Percentiles rank a stretch among this genome's conserved stretches.
These are phyloP conservation scores for Kluyveromyces lactis DNA, from an alignment of 805 yeast genomes.

Conservation along the genomic window DNA sequence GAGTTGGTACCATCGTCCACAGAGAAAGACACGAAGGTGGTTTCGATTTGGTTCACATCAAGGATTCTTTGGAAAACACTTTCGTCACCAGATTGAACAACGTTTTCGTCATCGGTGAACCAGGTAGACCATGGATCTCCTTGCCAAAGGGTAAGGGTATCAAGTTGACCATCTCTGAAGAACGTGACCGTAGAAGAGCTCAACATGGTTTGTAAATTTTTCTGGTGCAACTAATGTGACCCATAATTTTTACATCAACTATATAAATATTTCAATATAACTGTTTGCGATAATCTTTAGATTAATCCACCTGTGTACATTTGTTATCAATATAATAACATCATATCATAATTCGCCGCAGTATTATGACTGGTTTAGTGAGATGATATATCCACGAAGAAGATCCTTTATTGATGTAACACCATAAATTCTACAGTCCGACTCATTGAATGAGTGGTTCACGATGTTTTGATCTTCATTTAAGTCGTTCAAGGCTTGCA, in stretches of 20 bases:
- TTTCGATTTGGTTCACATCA: conserved; percentile 94
- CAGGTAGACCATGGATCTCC: conserved; percentile 87
- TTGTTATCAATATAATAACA: conserved; percentile 3
- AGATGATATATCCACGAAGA: conserved; percentile 33
- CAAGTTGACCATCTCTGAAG: conserved; percentile 91
- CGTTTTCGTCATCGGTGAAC: conserved; percentile 94
- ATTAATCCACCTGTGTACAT: conserved; percentile 5
- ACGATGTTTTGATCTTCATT: conserved; percentile 10
- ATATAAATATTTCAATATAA: conserved; percentile 3
- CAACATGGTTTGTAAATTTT: conserved; percentile 46
- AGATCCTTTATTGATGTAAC: conserved; percentile 38
- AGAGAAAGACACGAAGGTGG: conserved; percentile 98
- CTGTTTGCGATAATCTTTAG: conserved; percentile 6
- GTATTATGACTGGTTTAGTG: neutral
- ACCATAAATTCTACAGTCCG: conserved; percentile 33
- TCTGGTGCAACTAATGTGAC: neutral
- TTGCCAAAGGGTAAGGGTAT: conserved; percentile 99
- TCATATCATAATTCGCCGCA: neutral
- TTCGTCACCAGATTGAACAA: conserved; percentile 90
- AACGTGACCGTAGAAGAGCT: conserved; percentile 97
- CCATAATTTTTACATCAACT: conserved; percentile 4
- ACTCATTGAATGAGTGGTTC: conserved; percentile 25
- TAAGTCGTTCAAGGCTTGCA: conserved; percentile 35
- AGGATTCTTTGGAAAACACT: conserved; percentile 89
- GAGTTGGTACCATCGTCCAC: conserved; percentile 93